Evolutionary conservation across 2,329 filamentous ascomycete genomes (phyloP), one percentile per base, ranked within the genome.

Genomic region (Trichoderma breve): DNA sequence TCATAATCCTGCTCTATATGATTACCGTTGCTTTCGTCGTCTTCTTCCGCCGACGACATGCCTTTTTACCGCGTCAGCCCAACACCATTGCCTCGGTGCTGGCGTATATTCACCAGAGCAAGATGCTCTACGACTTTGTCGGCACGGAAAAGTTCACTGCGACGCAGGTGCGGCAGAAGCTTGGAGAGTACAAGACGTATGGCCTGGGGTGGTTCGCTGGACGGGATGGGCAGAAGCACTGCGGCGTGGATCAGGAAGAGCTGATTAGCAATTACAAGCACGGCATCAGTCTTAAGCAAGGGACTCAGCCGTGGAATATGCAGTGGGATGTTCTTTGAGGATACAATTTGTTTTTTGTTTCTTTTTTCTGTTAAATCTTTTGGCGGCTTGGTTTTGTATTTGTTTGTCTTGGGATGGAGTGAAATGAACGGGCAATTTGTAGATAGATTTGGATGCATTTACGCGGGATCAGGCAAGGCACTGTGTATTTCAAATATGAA

Each of bases 191-290:
- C n/a, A 86, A 87, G 82, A 90, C 85, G 53, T 95, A 95, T 79
- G 92, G 91, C 1, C 80, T 95, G 39, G 93, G 93, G 1, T 94
- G 92, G 92, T 94, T 94, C 77, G 82, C 83, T 53, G 93, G 93
- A 0, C 83, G 92, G 21, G 93, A 95, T 80, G 90, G 90, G 4
- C 86, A 91, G 80, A 87, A 88, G 74, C 93, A 95, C 83, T 91
- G 92, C 77, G 93, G 92, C 14, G 88, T 95, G 71, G 93, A 95
- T 77, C 86, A 93, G 82, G 92, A 95, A 82, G 90, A 92, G 79
- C 82, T 95, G 76, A 83, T 86, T 73, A 87, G 86, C 73, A 82
- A 80, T 71, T 95, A 93, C 80, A 89, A 87, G 79, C 90, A 92
- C 78, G 91, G 91, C 6, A 79, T 86, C 57, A 84, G 86, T 71